Evolutionary conservation across 768 basidiomycete species (phyloP), one percentile per base, ranked within the genome.

Genomic region (Boletus pseudo-olivaceus): DNA sequence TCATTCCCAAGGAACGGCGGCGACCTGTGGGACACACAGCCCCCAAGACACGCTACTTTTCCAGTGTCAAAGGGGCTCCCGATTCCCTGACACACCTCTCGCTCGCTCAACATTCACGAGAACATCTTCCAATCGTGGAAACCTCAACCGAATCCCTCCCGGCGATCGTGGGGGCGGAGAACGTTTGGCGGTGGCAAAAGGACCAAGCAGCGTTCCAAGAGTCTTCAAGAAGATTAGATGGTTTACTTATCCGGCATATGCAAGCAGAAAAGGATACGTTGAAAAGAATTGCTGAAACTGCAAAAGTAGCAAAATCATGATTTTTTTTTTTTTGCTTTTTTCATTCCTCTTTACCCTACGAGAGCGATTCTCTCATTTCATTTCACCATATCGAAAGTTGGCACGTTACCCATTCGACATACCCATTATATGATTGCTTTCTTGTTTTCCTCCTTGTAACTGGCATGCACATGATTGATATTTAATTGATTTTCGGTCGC

Each of bases 181-280:
- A 57, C 41, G 56, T 69, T 29, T 59, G 59, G 37, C 62, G 37
- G 30, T 72, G 69, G 69, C 70, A 57, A 51, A 55, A 43, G 43
- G 67, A 71, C 5, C 71, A 75, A 49, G 61, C 65, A 33, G 66
- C 62, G 39, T 72, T 73, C 67, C 75, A 82, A 59, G 84, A 87
- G 68, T 83, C 83, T 29, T 67, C 85, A 56, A 76, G 72, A 71
- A 81, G 77, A 70, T 72, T 93, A 59, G 89, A 93, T 66, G 90
- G 89, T 57, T 80, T 93, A 82, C 72, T 93, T 49, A 72, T 84
- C 50, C 84, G 87, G 67, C 91, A 93, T 67, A 87, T 93, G 75
- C 87, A 88, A 72, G 79, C 84, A 49, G 91, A 93, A 73, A 84
- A 83, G 73, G 87, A 90, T 64, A 84, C 82, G 33, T 77, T 93